Conservation (phyloP, 768 basidiomycete genomes). For the Trametes cingulata region DNA sequence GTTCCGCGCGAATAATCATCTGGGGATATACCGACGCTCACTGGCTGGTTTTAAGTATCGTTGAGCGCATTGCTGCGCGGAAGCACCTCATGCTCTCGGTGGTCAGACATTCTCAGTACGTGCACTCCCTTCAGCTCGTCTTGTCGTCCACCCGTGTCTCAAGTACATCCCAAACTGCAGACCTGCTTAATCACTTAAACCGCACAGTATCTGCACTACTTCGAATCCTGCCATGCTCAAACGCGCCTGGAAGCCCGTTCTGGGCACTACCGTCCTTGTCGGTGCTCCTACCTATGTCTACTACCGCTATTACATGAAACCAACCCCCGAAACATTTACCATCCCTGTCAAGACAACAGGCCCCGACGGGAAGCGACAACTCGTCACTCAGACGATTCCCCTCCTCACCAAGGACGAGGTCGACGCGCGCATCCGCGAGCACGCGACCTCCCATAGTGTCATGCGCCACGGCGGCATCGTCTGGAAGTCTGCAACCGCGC, state of each 20-base stretch:
- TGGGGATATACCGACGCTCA: not conserved
- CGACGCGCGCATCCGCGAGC: constrained; percentile 58
- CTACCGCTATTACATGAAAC: constrained; percentile 45
- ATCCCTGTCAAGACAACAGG: constrained; percentile 54
- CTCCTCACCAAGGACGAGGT: constrained; percentile 56
- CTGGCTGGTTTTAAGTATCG: too few species aligned
- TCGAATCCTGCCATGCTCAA: constrained; percentile 49
- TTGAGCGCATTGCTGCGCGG: too few species aligned
- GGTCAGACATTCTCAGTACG: too few species aligned
- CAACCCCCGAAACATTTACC: constrained; percentile 50
- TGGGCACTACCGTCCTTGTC: constrained; percentile 52
- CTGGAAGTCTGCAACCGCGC: constrained; percentile 81
- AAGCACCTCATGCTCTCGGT: too few species aligned
- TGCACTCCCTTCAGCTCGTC: too few species aligned
- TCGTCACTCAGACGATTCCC: constrained; percentile 52
- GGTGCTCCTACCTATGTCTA: constrained; percentile 62
- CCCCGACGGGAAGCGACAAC: constrained; percentile 60
- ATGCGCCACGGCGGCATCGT: constrained; percentile 53
- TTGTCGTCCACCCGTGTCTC: too few species aligned
- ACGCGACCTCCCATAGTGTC: constrained; percentile 48
- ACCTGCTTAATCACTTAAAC: not conserved
- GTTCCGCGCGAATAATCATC: not conserved
- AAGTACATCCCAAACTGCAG: not conserved
- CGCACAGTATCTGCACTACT: not conserved
- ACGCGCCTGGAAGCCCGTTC: constrained; percentile 68